These are phyloP conservation scores for Stipa capillata DNA, from an alignment of 176 grass and related monocot genomes.

Conservation along the genomic window DNA sequence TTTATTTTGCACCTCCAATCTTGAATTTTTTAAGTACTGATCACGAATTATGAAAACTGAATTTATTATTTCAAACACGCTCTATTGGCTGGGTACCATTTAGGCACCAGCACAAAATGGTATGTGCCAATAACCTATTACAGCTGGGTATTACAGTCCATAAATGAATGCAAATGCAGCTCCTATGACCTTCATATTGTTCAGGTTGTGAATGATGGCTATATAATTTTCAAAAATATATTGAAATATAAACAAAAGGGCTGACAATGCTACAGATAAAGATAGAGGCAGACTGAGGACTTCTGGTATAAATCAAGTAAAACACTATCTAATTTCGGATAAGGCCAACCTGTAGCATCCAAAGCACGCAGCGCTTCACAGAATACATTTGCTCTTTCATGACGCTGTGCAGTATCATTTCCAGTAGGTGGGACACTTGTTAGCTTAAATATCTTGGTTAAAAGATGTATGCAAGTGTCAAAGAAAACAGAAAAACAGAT, in stretches of 20 bases:
- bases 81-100: neutral
- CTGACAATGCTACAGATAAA: neutral
- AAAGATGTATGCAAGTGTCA: constrained; percentile 83
- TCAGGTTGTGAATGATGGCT: neutral
- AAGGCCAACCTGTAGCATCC: constrained; percentile 78
- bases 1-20: neutral
- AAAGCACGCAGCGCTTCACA: constrained; percentile 94
- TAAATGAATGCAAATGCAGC: constrained; percentile 10
- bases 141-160: neutral
- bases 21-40: neutral
- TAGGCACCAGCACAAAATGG: neutral
- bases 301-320: constrained; percentile 1
- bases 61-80: neutral
- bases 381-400: constrained; percentile 77
- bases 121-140: neutral
- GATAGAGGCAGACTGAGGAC: neutral
- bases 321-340: neutral
- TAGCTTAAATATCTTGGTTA: constrained; percentile 88
- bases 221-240: neutral
- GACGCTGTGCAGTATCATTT: constrained; percentile 37
- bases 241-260: neutral
- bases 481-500: constrained; percentile 46
- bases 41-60: neutral
- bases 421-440: constrained; percentile 41
- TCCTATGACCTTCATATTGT: neutral